Percentiles rank a stretch among this genome's conserved stretches.
These are phyloP conservation scores for Carex scoparia DNA, from an alignment of 176 grass and related monocot genomes.

Conservation along the genomic window DNA sequence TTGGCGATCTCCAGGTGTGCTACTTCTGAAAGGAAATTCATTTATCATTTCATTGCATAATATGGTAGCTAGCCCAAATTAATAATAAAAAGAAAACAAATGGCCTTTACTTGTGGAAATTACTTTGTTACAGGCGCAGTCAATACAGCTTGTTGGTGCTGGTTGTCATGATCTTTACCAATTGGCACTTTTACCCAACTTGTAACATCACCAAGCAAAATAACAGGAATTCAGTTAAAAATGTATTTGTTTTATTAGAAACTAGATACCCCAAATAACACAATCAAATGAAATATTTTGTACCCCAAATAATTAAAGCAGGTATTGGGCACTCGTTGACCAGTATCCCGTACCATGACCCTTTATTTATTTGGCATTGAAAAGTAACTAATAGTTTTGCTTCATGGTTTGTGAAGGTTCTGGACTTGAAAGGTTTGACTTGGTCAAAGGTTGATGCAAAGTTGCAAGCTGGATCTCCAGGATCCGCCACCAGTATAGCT, in stretches of 20 bases:
- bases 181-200: neutral
- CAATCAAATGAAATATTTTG: neutral
- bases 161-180: neutral
- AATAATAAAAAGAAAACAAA: neutral
- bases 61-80: neutral
- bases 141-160: neutral
- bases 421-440: slow-evolving; percentile 84
- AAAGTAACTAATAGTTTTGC: slow-evolving; percentile 2
- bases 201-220: neutral
- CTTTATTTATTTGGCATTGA: neutral
- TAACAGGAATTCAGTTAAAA: neutral
- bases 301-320: neutral
- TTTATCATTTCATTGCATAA: neutral
- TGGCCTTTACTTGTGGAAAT: neutral
- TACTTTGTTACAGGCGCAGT: neutral
- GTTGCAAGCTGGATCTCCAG: slow-evolving; percentile 51
- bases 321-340: neutral
- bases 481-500: slow-evolving; percentile 37
- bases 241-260: neutral
- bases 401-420: slow-evolving; percentile 48
- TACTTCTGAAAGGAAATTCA: neutral
- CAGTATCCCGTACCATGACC: neutral
- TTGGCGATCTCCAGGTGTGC: slow-evolving; percentile 92
- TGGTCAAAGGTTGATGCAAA: slow-evolving; percentile 94
- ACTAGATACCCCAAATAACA: neutral